These are phyloP conservation scores for Komagataella mondaviorum DNA, from an alignment of 805 yeast genomes.

Conservation along the genomic window DNA sequence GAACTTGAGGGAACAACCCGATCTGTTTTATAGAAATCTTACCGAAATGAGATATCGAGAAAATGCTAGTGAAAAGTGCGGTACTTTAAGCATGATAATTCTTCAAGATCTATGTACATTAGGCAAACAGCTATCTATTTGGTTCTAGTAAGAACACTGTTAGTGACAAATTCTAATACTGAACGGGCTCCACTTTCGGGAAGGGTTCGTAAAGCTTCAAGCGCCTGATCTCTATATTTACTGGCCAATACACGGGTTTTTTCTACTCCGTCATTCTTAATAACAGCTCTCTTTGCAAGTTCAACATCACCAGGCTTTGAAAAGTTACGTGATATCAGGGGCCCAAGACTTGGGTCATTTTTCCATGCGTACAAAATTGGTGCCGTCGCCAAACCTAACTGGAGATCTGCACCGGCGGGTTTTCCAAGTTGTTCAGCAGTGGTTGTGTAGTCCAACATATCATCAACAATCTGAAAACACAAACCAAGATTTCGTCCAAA, in stretches of 20 bases:
- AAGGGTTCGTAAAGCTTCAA: constrained; percentile 51
- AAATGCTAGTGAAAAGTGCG: neutral
- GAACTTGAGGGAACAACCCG: neutral
- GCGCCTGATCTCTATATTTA: constrained; percentile 64
- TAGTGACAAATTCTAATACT: constrained; percentile 76
- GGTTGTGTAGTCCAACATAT: constrained; percentile 89
- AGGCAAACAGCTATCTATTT: constrained; percentile 11
- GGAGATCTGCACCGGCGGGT: constrained; percentile 91
- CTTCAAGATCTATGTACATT: neutral
- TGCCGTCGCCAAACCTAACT: constrained; percentile 92
- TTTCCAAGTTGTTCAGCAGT: constrained; percentile 78
- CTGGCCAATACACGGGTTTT: constrained; percentile 69
- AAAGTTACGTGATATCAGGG: constrained; percentile 74
- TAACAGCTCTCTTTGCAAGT: constrained; percentile 64
- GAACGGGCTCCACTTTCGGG: constrained; percentile 87
- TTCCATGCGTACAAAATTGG: constrained; percentile 95
- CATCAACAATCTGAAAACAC: constrained; percentile 94
- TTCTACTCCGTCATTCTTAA: constrained; percentile 56
- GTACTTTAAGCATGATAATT: neutral
- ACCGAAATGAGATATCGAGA: constrained; percentile 1
- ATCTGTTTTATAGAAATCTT: constrained; percentile 1
- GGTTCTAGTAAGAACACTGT: constrained; percentile 68
- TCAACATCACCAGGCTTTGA: constrained; percentile 73
- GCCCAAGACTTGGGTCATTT: constrained; percentile 73
- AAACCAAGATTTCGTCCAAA: constrained; percentile 90